These are phyloP conservation scores for Keithomyces neogunnii DNA, from an alignment of 2,329 filamentous ascomycete genomes.

Conservation along the genomic window DNA sequence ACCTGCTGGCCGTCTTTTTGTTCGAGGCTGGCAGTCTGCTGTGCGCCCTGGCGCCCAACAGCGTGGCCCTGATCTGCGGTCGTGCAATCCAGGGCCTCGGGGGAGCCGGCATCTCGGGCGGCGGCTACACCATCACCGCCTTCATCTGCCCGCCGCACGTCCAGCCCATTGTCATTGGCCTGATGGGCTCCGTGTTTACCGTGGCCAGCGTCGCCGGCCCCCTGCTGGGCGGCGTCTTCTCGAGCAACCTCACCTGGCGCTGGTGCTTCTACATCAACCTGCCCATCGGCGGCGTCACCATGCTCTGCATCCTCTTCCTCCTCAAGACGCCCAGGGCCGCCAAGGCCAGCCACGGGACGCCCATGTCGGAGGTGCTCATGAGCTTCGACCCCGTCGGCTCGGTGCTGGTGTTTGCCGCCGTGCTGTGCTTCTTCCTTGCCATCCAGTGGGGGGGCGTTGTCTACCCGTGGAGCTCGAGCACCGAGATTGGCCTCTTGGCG, in stretches of 20 bases:
- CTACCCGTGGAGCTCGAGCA: constrained; percentile 14
- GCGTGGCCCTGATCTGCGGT: constrained; percentile 23
- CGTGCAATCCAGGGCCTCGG: constrained; percentile 27
- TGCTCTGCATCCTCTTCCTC: constrained; percentile 16
- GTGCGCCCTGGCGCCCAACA: constrained; percentile 30
- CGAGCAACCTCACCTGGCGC: constrained; percentile 23
- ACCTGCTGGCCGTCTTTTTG: no score
- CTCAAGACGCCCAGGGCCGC: neutral
- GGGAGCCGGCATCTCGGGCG: constrained; percentile 36
- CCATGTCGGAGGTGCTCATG: neutral
- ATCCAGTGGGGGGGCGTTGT: constrained; percentile 37
- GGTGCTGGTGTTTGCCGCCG: constrained; percentile 21
- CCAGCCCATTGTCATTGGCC: constrained; percentile 25
- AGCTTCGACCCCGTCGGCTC: constrained; percentile 16
- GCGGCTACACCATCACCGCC: constrained; percentile 30
- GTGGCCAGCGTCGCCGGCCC: constrained; percentile 29
- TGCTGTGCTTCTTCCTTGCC: constrained; percentile 39
- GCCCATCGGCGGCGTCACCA: constrained; percentile 23
- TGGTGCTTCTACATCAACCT: constrained; percentile 33
- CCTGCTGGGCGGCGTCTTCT: constrained; percentile 23
- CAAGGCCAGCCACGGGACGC: no score
- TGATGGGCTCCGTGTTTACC: constrained; percentile 31
- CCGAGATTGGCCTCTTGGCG: neutral
- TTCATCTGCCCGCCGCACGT: constrained; percentile 23
- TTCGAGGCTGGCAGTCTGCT: constrained; percentile 47